These are phyloP conservation scores for Lactarius quietus DNA, from an alignment of 768 basidiomycete species.

Conservation along the genomic window DNA sequence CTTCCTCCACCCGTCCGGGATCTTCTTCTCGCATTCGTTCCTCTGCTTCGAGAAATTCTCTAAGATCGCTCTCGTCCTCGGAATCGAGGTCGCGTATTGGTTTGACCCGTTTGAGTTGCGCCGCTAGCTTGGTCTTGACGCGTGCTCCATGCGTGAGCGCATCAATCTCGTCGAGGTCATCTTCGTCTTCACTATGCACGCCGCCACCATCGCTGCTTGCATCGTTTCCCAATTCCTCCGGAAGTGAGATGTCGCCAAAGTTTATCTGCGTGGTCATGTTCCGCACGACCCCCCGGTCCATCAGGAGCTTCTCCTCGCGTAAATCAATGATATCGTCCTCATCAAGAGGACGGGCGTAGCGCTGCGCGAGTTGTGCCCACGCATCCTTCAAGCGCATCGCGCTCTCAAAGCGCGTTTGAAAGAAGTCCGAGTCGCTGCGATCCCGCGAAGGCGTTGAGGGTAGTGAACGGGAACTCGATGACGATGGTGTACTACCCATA, in stretches of 20 bases:
- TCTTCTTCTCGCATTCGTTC: slow-evolving; percentile 41
- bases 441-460: slow-evolving; percentile 25
- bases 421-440: slow-evolving; percentile 39
- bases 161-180: slow-evolving; percentile 56
- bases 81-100: slow-evolving; percentile 45
- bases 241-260: slow-evolving; percentile 52
- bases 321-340: slow-evolving; percentile 82
- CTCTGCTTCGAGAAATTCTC: slow-evolving; percentile 67
- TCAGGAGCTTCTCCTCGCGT: slow-evolving; percentile 53
- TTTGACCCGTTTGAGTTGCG: slow-evolving; percentile 33
- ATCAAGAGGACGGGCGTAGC: slow-evolving; percentile 62
- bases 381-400: slow-evolving; percentile 53
- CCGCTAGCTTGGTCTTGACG: slow-evolving; percentile 35
- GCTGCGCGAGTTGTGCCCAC: slow-evolving; percentile 67
- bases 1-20: slow-evolving; percentile 27
- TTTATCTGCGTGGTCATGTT: slow-evolving; percentile 38
- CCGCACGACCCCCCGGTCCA: slow-evolving; percentile 67
- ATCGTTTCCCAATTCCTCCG: slow-evolving; percentile 34
- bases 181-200: slow-evolving; percentile 48
- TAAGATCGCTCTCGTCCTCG: slow-evolving; percentile 58
- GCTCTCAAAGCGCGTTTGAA: slow-evolving; percentile 55
- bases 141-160: slow-evolving; percentile 39
- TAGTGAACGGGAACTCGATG: slow-evolving; percentile 30
- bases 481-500: slow-evolving; percentile 44
- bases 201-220: slow-evolving; percentile 37